Evolutionary conservation across 306 rosid species (phyloP).

Genomic region (Castanea mollissima): DNA sequence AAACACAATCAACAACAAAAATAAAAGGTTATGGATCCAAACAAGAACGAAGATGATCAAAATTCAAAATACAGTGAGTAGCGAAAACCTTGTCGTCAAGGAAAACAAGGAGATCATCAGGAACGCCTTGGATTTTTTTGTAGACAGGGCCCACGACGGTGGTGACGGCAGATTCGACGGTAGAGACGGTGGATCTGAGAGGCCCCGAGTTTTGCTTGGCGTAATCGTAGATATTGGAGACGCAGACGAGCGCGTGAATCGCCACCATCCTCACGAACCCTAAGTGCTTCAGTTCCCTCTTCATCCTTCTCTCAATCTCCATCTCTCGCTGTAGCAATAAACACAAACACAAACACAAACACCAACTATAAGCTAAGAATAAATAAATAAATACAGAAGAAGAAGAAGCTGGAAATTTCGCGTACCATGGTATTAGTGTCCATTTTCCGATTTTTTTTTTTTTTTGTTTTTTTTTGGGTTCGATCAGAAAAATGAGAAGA

Average conservation of each 20-base stretch:
- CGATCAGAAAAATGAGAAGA: not conserved
- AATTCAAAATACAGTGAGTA: not conserved
- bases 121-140: conserved; percentile 47
- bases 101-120: conserved; percentile 60
- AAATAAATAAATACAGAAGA: too few species aligned
- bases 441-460: not conserved
- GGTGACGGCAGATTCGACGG: conserved; percentile 58
- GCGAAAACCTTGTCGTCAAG: conserved; percentile 60
- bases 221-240: conserved; percentile 56
- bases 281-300: conserved; percentile 51
- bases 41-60: not conserved
- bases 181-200: conserved; percentile 58
- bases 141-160: conserved; percentile 58
- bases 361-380: too few species aligned
- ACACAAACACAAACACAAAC: too few species aligned
- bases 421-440: not conserved
- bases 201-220: conserved; percentile 72
- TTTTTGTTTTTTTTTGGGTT: too few species aligned
- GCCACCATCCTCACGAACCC: conserved; percentile 58
- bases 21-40: not conserved
- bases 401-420: not conserved
- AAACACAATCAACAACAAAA: too few species aligned
- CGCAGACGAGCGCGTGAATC: conserved; percentile 41
- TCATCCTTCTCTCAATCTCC: conserved; percentile 35
- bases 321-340: conserved; percentile 18